Evolutionary conservation across 495 filamentous ascomycete genomes (phyloP), one percentile per base, ranked within the genome.

Genomic region (Lophiostoma macrostomum): DNA sequence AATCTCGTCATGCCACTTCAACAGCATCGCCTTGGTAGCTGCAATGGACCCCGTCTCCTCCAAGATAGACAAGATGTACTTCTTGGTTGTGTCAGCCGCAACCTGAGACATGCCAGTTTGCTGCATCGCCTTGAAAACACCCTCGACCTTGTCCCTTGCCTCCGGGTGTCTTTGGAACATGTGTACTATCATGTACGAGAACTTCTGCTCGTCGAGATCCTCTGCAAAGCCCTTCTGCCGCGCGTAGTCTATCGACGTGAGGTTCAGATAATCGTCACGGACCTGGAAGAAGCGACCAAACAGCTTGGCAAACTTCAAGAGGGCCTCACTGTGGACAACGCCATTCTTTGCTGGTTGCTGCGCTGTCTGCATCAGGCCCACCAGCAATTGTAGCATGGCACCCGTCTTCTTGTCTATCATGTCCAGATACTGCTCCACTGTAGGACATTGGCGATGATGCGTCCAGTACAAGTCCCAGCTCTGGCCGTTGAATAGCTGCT

Each of bases 381-480:
- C 35, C 11, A 8, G 16, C 7, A 38, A 18, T 10, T 16, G 35
- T 6, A 38, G 19, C 6, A 38, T 8, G 6, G 10, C 35, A 6
- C 35, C 35, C 1, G 93, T 98, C 71, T 98, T 97, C 71, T 96
- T 95, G 57, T 83, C 82, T 31, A 98, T 91, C 91, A 98, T 98
- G 69, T 96, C 90, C 10, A 98, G 79, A 71, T 98, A 98, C 64
- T 96, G 90, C 56, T 94, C 88, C 71, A 96, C 90, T 29, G 80
- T 88, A 24, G 93, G 91, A 66, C 89, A 95, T 28, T 82, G 93
- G 31, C 95, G 76, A 2, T 87, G 88, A 70, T 96, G 90, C 10
- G 91, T 79, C 93, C 93, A 98, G 75, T 87, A 95, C 43, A 98
- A 78, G 64, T 98, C 93, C 86, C 96, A 91, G 25, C 93, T 91